phyloP scores from a whole-genome alignment of 2,329 filamentous ascomycete species.

The Endoconidiophora polonica region DNA sequence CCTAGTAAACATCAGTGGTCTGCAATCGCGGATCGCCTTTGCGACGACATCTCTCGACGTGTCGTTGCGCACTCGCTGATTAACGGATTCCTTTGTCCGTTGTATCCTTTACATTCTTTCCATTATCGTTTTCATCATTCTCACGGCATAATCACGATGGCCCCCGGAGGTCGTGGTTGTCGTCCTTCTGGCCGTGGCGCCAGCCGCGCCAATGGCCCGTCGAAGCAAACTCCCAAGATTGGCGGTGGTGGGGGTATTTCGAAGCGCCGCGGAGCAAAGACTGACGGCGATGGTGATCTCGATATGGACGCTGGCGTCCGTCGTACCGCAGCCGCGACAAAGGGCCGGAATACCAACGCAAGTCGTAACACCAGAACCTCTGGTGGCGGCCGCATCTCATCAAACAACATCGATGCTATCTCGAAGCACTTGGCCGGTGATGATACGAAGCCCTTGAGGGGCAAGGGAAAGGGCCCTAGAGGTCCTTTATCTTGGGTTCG shows the following conservation, averaged over 20 bases:
- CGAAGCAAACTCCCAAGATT: constrained; percentile 13
- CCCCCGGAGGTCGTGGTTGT: constrained; percentile 13
- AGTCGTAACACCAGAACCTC: constrained; percentile 16
- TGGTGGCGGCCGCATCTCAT: constrained; percentile 14
- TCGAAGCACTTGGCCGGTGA: constrained; percentile 26
- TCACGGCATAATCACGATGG: constrained; percentile 2
- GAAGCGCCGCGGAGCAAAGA: constrained; percentile 29
- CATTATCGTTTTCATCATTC: too few species aligned
- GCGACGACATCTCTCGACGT: too few species aligned
- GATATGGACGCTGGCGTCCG: constrained; percentile 33
- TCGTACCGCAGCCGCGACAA: constrained; percentile 18
- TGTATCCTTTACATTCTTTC: too few species aligned
- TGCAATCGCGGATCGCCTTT: too few species aligned
- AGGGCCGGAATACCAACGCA: constrained; percentile 16
- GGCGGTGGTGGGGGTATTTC: constrained; percentile 28
- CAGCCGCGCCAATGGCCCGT: constrained; percentile 8
- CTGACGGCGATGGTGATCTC: constrained; percentile 42
- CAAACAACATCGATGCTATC: constrained; percentile 27
- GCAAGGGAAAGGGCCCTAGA: constrained; percentile 8
- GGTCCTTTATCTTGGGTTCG: constrained; percentile 21
- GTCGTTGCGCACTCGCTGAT: too few species aligned
- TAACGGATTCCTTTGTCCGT: too few species aligned
- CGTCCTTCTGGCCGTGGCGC: constrained; percentile 11
- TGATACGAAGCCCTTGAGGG: constrained; percentile 18
- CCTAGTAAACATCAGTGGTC: too few species aligned